Base-by-base conservation (phyloP, 257 asterid genomes). In the Rhazya stricta region DNA sequence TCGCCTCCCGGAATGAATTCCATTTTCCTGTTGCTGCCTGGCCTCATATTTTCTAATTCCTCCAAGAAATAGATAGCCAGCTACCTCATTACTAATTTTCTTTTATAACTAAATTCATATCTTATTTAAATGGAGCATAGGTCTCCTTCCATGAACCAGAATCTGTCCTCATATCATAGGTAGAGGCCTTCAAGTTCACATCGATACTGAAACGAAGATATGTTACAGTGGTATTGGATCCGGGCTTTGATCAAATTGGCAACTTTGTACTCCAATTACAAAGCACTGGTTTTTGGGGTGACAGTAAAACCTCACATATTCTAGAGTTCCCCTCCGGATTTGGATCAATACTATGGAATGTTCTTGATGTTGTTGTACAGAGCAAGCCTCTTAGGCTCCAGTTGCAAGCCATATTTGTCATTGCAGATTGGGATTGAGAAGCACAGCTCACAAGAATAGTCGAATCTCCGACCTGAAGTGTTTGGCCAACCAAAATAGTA, bases 151-250 rank as follows among this genome's bases (percentile, higher is more conserved):
- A 81, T 3, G 75, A 62, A 25, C 37, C 36, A 46, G 34, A 66
- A 30, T 50, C 73, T n/a, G 60, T 78, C 19, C 48, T 45, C 2
- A 41, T 50, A 37, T 30, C 60, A 50, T 75, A 76, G 21, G 89
- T 87, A n/a, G 36, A 80, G 0, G 87, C 83, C 67, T 74, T 71
- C 21, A 87, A 67, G 0, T 79, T 82, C 21, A 88, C 89, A 42
- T 87, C 88, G 0, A 87, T 48, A 1, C 85, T 86, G 34, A 87
- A 67, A 0, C 91, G 82, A 39, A 87, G 84, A 56, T 76, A 87
- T n/a, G 91, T 79, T 1, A 85, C 72, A 25, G 86, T 81, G 43
- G 79, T 72, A n/a, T 83, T 85, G 85, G 78, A 81, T 8, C 81
- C 83, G 32, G 85, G 71, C 77, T 68, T 67, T 2, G 78, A 80